Base-by-base conservation (phyloP, 2,329 filamentous ascomycete species). In the Aureobasidium vineae region DNA sequence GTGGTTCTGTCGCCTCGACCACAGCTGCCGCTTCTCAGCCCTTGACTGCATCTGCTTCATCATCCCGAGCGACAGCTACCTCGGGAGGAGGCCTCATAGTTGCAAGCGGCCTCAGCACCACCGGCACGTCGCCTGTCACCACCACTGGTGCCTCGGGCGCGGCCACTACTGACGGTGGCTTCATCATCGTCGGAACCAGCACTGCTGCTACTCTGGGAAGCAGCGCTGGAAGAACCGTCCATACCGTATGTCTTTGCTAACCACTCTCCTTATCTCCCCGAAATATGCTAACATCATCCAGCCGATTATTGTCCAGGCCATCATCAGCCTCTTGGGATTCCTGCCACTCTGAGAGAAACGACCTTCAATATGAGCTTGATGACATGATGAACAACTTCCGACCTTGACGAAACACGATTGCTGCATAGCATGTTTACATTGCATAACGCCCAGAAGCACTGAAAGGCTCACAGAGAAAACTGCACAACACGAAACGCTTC, bases 131-230 rank as follows among this genome's bases (percentile, higher is more conserved):
- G 38, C 66, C 68, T 57, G 64, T 61, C 26, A 65, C 53, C n/a
- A 67, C 65, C 47, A 68, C 70, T 28, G 63, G 68, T 23, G 70
- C 69, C 28, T 45, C 66, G 26, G 68, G 54, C 47, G 65, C 66
- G 38, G 65, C 53, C 11, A 68, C 65, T 31, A 67, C 66, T 5
- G 68, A 64, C 54, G 69, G 70, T n/a, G 71, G 72, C 13, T 76
- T 77, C 56, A 72, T 77, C 10, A 59, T 75, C 31, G 71, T 70
- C 56, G 73, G 71, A 28, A 70, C 67, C 38, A 73, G 70, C 59
- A 75, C 73, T 26, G 75, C 76, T n/a, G 75, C 75, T 31, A 75
- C 73, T 21, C 72, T 73, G 47, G 74, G 70, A 38, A 66, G 65
- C n/a, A 70, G 68, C 47, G 74, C 69, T 1, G 59, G 68, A 33